phyloP scores from a whole-genome alignment of 805 yeast genomes.

The Candida golubevii region DNA sequence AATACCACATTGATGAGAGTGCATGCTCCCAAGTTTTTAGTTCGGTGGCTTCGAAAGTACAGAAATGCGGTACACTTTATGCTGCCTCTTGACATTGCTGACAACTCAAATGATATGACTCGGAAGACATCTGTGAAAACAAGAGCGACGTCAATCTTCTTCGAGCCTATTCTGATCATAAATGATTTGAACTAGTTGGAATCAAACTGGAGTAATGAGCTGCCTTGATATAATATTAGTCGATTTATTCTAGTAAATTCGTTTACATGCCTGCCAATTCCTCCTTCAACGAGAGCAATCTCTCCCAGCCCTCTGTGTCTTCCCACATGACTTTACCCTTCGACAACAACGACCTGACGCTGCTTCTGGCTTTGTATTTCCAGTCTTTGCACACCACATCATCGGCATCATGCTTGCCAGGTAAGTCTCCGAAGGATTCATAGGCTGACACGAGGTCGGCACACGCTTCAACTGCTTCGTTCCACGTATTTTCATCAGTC shows the following conservation, averaged over 20 bases:
- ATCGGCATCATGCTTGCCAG: conserved; percentile 75
- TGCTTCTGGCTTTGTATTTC: conserved; percentile 76
- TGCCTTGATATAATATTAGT: too few species aligned
- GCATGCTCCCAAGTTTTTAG: conserved; percentile 5
- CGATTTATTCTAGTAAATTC: background rate
- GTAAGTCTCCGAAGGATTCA: conserved; percentile 78
- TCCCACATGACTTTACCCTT: conserved; percentile 81
- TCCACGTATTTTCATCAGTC: conserved; percentile 61
- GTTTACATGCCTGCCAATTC: conserved; percentile 24
- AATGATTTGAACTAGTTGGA: conserved; percentile 9
- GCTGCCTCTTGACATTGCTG: conserved; percentile 10
- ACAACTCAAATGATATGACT: conserved; percentile 4
- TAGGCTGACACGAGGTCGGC: conserved; percentile 79
- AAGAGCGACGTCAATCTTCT: conserved; percentile 13
- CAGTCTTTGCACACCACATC: conserved; percentile 89
- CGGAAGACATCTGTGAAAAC: conserved; percentile 11
- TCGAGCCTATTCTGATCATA: conserved; percentile 15
- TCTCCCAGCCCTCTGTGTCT: conserved; percentile 72
- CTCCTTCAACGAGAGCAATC: conserved; percentile 49
- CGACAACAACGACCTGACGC: conserved; percentile 70
- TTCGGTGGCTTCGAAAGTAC: conserved; percentile 4
- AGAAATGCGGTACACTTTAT: conserved; percentile 8
- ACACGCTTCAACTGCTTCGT: conserved; percentile 74
- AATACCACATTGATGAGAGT: conserved; percentile 3
- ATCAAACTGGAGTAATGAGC: too few species aligned